Evolutionary conservation across 2,329 filamentous ascomycete species (phyloP).

Genomic region (Cladophialophora chaetospira): DNA sequence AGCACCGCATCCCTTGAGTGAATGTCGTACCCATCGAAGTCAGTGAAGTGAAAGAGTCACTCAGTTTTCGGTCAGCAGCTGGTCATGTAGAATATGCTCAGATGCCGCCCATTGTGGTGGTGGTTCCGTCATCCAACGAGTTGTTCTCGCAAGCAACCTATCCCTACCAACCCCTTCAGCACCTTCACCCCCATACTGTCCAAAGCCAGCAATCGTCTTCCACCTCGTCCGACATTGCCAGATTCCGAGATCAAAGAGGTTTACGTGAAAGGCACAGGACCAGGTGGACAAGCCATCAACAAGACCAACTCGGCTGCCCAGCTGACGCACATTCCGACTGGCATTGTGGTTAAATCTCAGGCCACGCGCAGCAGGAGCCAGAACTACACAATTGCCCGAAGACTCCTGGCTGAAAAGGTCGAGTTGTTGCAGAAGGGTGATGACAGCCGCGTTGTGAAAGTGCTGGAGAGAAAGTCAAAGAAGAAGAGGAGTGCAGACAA

Average conservation of each 20-base stretch:
- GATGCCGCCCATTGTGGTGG: conserved; percentile 3
- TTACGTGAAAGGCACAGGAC: conserved; percentile 88
- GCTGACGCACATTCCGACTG: conserved; percentile 84
- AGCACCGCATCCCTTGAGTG: background rate
- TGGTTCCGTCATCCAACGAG: background rate
- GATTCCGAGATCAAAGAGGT: conserved; percentile 79
- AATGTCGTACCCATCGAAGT: background rate
- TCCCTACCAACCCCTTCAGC: background rate
- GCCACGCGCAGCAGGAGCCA: conserved; percentile 82
- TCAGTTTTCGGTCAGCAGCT: background rate
- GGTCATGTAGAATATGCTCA: conserved; percentile 7
- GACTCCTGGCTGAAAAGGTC: conserved; percentile 73
- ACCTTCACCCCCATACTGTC: conserved; percentile 33
- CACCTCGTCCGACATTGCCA: conserved; percentile 68
- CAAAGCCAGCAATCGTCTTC: conserved; percentile 60
- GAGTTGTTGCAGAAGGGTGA: conserved; percentile 75
- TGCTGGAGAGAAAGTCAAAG: conserved; percentile 76
- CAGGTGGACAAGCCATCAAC: conserved; percentile 99
- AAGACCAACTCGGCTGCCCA: conserved; percentile 97
- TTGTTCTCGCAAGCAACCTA: background rate
- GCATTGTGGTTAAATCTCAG: conserved; percentile 91
- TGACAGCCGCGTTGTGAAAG: conserved; percentile 75
- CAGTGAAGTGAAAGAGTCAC: too few relatives aligned
- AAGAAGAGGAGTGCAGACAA: conserved; percentile 48
- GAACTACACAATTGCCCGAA: conserved; percentile 82